Percentiles rank a stretch among this genome's conserved stretches.
These are phyloP conservation scores for Cytospora chrysosperma DNA, from an alignment of 2,329 filamentous ascomycete species.

Conservation along the genomic window DNA sequence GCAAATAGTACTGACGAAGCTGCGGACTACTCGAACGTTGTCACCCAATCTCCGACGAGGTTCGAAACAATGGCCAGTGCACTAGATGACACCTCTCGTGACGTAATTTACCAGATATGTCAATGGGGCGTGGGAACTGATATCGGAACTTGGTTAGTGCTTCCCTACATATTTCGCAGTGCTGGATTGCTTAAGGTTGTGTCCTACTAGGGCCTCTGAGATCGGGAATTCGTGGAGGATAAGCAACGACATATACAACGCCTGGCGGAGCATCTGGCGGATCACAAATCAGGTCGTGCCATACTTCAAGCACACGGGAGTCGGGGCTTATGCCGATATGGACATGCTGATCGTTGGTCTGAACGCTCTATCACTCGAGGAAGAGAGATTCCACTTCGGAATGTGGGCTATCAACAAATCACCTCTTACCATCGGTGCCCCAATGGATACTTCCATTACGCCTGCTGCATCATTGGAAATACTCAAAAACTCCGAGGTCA, in stretches of 20 bases:
- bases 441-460: slow-evolving; percentile 39
- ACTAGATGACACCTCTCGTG: slow-evolving; percentile 39
- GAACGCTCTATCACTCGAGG: slow-evolving; percentile 41
- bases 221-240: slow-evolving; percentile 51
- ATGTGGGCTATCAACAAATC: slow-evolving; percentile 54
- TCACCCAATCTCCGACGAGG: slow-evolving; percentile 39
- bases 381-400: slow-evolving; percentile 53
- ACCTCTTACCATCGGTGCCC: slow-evolving; percentile 48
- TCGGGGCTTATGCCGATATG: slow-evolving; percentile 50
- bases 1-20: slow-evolving; percentile 41
- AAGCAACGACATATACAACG: slow-evolving; percentile 53
- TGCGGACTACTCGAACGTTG: slow-evolving; percentile 41
- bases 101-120: slow-evolving; percentile 50
- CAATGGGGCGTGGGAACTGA: slow-evolving; percentile 53
- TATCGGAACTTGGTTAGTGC: slow-evolving; percentile 42
- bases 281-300: slow-evolving; percentile 53
- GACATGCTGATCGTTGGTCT: slow-evolving; percentile 55
- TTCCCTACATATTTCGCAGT: background rate
- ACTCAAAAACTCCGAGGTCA: slow-evolving; percentile 51
- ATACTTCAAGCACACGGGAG: slow-evolving; percentile 42
- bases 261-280: slow-evolving; percentile 51
- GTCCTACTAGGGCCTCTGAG: slow-evolving; percentile 36
- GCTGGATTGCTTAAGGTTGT: background rate
- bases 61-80: slow-evolving; percentile 48
- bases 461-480: slow-evolving; percentile 41